Base-by-base conservation (phyloP, 768 basidiomycete genomes). In the Lactifluus pinguis region DNA sequence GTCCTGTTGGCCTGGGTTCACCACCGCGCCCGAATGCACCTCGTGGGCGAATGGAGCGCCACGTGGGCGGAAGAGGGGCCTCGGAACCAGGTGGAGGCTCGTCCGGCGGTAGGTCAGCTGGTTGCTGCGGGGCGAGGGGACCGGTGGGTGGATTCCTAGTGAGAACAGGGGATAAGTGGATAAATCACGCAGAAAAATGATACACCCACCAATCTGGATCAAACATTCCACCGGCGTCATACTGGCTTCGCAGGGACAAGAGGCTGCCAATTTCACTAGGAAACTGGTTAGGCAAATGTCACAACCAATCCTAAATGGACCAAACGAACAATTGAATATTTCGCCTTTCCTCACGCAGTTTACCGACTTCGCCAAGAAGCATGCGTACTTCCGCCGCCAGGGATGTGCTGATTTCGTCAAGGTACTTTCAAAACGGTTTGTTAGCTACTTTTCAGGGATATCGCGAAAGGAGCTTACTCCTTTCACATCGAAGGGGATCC, bases 351-450 rank as follows among this genome's bases (percentile, higher is more conserved):
- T 91, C 87, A 4, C 88, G 83, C 49, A 93, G 76, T 66, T 86
- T 88, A 44, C 90, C 89, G 42, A 92, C 91, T 75, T 93, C 91
- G 39, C 80, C 81, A 10, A 93, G 79, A 14, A 93, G 77, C 80
- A 89, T 86, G 34, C 89, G 83, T 10, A 93, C 90, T 75, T 93
- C 91, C 15, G 81, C 77, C 3, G 91, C 89, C 49, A 93, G 73
- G 1, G 91, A 86, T 70, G 84, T 87, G 71, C 89, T 92, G 74
- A 93, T 92, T 59, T 93, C 89, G 62, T 93, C 87, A 14, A 93
- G 79, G 70, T 93, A 92, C 87, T 90, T 57, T 44, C 29, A 29
- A 25, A 51, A 47, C 53, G 21, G 21, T 5, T 41, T 15, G 41
- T 64, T 62, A 25, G 66, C 44, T 19, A 61, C 6, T 9, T 44